phyloP scores from a whole-genome alignment of 345 rosid genomes.

The Aethionema arabicum region DNA sequence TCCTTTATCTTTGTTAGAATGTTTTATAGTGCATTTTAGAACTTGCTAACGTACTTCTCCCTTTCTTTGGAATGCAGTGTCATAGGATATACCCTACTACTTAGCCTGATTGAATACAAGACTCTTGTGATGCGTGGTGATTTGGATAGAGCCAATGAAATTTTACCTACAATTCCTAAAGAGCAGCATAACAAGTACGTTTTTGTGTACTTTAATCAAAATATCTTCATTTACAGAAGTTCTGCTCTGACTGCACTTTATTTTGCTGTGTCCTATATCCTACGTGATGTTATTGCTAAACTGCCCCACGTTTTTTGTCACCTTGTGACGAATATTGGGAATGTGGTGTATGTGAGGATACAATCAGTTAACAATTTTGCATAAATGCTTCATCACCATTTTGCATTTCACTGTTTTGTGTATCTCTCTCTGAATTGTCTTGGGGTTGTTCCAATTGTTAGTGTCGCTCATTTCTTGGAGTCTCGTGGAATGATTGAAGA shows the following conservation, averaged over 20 bases:
- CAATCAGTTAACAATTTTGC: too few relatives aligned
- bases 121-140: conserved; percentile 98
- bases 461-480: conserved; percentile 99
- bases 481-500: conserved; percentile 95
- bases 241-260: conserved; percentile 8
- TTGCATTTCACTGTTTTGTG: background rate
- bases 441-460: conserved; percentile 33
- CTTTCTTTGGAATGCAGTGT: conserved; percentile 48
- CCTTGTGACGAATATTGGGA: background rate
- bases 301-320: too few relatives aligned
- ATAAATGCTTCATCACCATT: background rate
- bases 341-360: too few relatives aligned
- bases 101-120: conserved; percentile 91
- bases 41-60: conserved; percentile 1
- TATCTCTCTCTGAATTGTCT: conserved; percentile 17
- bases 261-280: background rate
- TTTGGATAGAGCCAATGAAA: conserved; percentile 68
- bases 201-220: background rate
- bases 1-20: conserved; percentile 6
- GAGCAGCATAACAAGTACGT: conserved; percentile 80
- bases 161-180: conserved; percentile 82
- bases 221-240: background rate
- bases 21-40: conserved; percentile 8
- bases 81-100: conserved; percentile 77
- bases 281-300: conserved; percentile 1